Evolutionary conservation across 2,329 filamentous ascomycete genomes (phyloP).

Genomic region (Meredithiella fracta): DNA sequence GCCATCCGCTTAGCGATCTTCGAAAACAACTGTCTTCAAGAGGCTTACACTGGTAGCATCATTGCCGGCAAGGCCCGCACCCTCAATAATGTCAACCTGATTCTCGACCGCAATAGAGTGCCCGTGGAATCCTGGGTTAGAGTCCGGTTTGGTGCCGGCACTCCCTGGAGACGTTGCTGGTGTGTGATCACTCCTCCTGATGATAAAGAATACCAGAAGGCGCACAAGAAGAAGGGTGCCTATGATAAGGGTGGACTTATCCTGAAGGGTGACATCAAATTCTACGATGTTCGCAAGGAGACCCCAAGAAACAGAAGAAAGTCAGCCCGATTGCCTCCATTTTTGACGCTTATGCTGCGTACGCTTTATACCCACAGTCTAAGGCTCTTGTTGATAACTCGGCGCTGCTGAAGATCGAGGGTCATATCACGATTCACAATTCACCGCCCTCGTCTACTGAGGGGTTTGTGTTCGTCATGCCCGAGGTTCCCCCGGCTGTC

Average conservation of each 20-base stretch:
- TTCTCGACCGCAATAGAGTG: slow-evolving; percentile 66
- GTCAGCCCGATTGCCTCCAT: slow-evolving; percentile 79
- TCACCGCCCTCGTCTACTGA: slow-evolving; percentile 63
- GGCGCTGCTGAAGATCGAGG: slow-evolving; percentile 85
- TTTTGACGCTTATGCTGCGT: slow-evolving; percentile 77
- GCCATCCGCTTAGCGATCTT: slow-evolving; percentile 87
- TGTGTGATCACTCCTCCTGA: slow-evolving; percentile 85
- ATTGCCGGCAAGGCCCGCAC: slow-evolving; percentile 86
- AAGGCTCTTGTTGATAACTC: slow-evolving; percentile 90
- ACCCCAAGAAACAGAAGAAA: slow-evolving; percentile 87
- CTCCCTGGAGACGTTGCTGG: slow-evolving; percentile 93
- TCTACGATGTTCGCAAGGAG: slow-evolving; percentile 65
- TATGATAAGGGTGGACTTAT: slow-evolving; percentile 59
- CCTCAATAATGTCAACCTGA: slow-evolving; percentile 76
- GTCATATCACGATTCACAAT: slow-evolving; percentile 72
- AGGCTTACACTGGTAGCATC: slow-evolving; percentile 89
- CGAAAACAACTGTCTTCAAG: slow-evolving; percentile 81
- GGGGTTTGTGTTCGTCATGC: slow-evolving; percentile 96
- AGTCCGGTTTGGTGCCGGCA: slow-evolving; percentile 87
- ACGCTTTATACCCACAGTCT: slow-evolving; percentile 88
- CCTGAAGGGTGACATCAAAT: slow-evolving; percentile 80
- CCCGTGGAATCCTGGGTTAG: slow-evolving; percentile 85
- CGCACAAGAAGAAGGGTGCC: slow-evolving; percentile 65
- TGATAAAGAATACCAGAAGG: slow-evolving; percentile 76
- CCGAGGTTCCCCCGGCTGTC: slow-evolving; percentile 79